Evolutionary conservation across 345 rosid genomes (phyloP).

Genomic region (Murraya koenigii): DNA sequence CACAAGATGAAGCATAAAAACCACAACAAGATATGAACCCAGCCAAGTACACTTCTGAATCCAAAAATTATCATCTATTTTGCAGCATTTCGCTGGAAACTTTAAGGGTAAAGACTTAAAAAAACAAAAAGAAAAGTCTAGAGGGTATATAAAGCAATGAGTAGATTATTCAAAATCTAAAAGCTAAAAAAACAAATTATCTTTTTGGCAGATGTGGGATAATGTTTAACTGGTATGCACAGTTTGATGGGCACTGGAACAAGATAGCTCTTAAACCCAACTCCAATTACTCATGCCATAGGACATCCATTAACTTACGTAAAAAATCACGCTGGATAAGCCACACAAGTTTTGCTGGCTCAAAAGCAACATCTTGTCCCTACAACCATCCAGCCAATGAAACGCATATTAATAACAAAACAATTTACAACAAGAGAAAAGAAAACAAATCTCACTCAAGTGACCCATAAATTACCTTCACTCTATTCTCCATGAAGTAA

Average conservation of each 20-base stretch:
- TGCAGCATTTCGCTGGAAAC: background rate
- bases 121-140: background rate
- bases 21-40: slow-evolving; percentile 8
- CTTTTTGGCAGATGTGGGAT: background rate
- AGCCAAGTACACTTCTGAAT: slow-evolving; percentile 1
- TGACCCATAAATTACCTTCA: slow-evolving; percentile 64
- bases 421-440: slow-evolving; percentile 9
- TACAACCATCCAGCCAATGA: slow-evolving; percentile 34
- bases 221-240: slow-evolving; percentile 1
- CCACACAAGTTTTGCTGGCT: slow-evolving; percentile 96
- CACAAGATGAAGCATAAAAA: background rate
- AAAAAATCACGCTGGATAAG: slow-evolving; percentile 99
- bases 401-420: slow-evolving; percentile 12
- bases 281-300: slow-evolving; percentile 9
- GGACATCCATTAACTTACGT: slow-evolving; percentile 52
- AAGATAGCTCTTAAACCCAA: slow-evolving; percentile 7
- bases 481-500: slow-evolving; percentile 52
- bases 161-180: background rate
- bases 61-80: slow-evolving; percentile 2
- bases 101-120: background rate
- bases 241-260: slow-evolving; percentile 1
- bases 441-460: slow-evolving; percentile 16
- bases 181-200: background rate
- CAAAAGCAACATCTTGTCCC: slow-evolving; percentile 99
- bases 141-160: background rate